Percentiles rank a stretch among this genome's conserved stretches.
These are phyloP conservation scores for Mycena leptocephala DNA, from an alignment of 768 basidiomycete species.

Conservation along the genomic window DNA sequence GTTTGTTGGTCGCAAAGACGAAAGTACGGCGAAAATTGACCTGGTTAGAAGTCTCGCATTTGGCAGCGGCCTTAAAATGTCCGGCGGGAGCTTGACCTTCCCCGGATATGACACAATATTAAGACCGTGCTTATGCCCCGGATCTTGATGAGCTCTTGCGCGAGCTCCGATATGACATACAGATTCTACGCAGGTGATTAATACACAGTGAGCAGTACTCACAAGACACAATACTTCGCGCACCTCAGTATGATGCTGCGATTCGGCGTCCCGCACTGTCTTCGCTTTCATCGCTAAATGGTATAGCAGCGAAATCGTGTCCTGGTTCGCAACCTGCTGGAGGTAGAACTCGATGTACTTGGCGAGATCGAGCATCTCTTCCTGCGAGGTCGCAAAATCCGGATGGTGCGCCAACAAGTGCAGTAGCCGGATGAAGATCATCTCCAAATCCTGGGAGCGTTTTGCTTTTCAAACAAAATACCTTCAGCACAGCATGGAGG, in stretches of 20 bases:
- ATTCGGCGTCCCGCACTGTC: conserved; percentile 87
- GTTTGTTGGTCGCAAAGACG: neutral
- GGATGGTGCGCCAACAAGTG: conserved; percentile 96
- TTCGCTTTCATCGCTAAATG: conserved; percentile 88
- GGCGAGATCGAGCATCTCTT: conserved; percentile 83
- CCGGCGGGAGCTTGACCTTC: conserved; percentile 83
- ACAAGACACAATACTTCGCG: conserved; percentile 13
- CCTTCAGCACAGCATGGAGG: neutral
- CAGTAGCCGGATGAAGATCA: conserved; percentile 88
- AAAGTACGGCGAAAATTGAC: conserved; percentile 53
- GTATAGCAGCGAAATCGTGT: conserved; percentile 89
- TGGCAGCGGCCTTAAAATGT: conserved; percentile 85
- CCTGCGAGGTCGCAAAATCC: conserved; percentile 82
- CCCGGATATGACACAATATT: conserved; percentile 85
- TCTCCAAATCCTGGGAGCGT: conserved; percentile 81
- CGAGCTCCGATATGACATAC: conserved; percentile 90
- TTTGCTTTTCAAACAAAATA: conserved; percentile 54
- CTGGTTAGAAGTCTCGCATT: conserved; percentile 74
- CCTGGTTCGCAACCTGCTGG: conserved; percentile 80
- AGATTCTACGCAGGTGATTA: conserved; percentile 75
- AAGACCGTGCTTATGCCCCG: conserved; percentile 81
- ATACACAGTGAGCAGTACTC: neutral
- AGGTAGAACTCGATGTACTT: conserved; percentile 96
- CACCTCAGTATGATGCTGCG: conserved; percentile 81
- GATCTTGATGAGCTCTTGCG: conserved; percentile 88